A percentile compares a stretch with the other conserved stretches of the same genome.
phyloP scores from a whole-genome alignment of 1,139 yeast species.

The Schizosaccharomyces versatilis region DNA sequence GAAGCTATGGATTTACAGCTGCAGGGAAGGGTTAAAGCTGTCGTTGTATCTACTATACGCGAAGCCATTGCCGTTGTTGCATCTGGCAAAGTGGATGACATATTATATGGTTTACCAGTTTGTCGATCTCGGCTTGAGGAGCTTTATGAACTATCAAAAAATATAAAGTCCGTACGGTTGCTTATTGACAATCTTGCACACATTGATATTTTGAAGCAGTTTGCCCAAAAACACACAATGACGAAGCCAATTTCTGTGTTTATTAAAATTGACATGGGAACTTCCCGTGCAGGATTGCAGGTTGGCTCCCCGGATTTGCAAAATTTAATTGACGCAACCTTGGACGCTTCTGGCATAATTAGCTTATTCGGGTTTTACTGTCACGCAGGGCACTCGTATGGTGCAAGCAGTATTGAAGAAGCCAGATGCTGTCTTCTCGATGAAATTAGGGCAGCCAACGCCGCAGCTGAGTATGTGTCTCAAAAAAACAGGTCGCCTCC shows the following conservation, averaged over 20 bases:
- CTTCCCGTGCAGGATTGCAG: slow-evolving; percentile 37
- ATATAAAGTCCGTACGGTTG: slow-evolving; percentile 28
- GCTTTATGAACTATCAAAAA: slow-evolving; percentile 25
- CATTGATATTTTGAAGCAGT: slow-evolving; percentile 26
- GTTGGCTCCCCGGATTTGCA: slow-evolving; percentile 20
- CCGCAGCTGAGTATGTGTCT: slow-evolving; percentile 26
- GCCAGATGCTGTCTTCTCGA: slow-evolving; percentile 30
- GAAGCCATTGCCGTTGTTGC: slow-evolving; percentile 34
- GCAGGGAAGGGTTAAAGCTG: slow-evolving; percentile 23
- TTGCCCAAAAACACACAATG: slow-evolving; percentile 7
- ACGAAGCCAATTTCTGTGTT: slow-evolving; percentile 15
- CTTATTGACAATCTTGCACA: slow-evolving; percentile 45
- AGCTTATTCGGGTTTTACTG: slow-evolving; percentile 47
- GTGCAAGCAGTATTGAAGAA: slow-evolving; percentile 25
- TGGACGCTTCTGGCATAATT: slow-evolving; percentile 19
- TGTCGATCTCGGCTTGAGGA: slow-evolving; percentile 30
- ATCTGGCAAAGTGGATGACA: slow-evolving; percentile 30
- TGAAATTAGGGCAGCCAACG: slow-evolving; percentile 35
- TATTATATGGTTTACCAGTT: slow-evolving; percentile 51
- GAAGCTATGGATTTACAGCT: slow-evolving; percentile 29
- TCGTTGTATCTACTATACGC: slow-evolving; percentile 48
- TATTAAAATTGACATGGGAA: slow-evolving; percentile 16
- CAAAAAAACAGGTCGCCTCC: slow-evolving; percentile 11
- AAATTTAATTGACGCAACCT: slow-evolving; percentile 19
- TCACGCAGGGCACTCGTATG: slow-evolving; percentile 61